Conservation (phyloP, 1,284 basidiomycete genomes). For the Athelia psychrophila region DNA sequence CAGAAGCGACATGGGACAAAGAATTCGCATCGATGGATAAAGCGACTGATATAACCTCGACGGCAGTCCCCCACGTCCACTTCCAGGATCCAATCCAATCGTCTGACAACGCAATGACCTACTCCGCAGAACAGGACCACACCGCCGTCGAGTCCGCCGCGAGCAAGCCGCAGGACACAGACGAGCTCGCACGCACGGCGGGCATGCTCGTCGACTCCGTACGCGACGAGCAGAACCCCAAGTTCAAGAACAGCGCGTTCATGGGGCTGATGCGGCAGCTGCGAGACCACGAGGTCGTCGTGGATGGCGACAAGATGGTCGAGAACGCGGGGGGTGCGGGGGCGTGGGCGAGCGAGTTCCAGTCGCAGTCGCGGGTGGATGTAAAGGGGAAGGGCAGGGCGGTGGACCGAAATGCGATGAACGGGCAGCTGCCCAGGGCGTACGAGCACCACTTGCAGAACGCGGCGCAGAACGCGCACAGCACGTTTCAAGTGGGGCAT, state of each 20-base stretch:
- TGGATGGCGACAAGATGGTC: constrained; percentile 82
- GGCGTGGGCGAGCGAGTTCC: constrained; percentile 1
- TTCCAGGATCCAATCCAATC: too few species aligned
- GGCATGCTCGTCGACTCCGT: constrained; percentile 70
- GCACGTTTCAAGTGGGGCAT: too few species aligned
- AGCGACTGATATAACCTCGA: background rate
- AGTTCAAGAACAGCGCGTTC: constrained; percentile 89
- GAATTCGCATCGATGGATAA: background rate
- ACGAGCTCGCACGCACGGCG: constrained; percentile 77
- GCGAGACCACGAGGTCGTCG: constrained; percentile 79
- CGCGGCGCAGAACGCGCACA: background rate
- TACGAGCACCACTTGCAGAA: too few species aligned
- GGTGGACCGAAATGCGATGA: constrained; percentile 11
- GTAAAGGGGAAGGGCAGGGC: constrained; percentile 69
- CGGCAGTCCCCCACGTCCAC: background rate
- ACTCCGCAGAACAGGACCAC: too few species aligned
- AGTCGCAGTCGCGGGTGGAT: constrained; percentile 28
- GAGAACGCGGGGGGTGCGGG: constrained; percentile 35
- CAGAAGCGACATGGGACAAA: background rate
- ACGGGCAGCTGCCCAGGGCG: too few species aligned
- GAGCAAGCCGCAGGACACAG: constrained; percentile 36
- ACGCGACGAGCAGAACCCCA: constrained; percentile 71
- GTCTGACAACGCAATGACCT: too few species aligned
- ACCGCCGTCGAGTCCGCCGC: too few species aligned
- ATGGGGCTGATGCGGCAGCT: constrained; percentile 85